Evolutionary conservation across 148 eudicot species (phyloP).

Genomic region (Mesembryanthemum crystallinum): DNA sequence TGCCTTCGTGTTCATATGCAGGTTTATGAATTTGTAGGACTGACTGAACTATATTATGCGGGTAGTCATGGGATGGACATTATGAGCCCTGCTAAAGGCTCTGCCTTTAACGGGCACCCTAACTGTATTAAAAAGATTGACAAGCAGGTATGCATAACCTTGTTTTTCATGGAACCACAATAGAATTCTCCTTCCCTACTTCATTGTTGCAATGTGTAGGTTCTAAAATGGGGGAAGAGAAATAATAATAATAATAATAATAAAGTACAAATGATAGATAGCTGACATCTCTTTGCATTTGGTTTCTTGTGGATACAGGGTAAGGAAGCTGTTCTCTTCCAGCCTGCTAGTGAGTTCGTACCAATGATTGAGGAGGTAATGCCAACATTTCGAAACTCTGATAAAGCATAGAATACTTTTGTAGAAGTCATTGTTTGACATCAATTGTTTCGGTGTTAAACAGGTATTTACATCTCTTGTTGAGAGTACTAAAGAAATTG

Average conservation of each 20-base stretch:
- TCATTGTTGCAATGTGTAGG: neutral
- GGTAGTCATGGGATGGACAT: slow-evolving; percentile 99
- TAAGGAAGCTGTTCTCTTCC: slow-evolving; percentile 79
- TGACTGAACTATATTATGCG: slow-evolving; percentile 87
- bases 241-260: too few species aligned
- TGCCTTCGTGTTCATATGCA: slow-evolving; percentile 29
- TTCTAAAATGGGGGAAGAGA: neutral
- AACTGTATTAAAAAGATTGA: slow-evolving; percentile 65
- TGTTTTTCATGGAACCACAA: neutral
- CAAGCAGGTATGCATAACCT: slow-evolving; percentile 57
- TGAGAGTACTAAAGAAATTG: slow-evolving; percentile 58
- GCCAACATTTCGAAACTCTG: neutral
- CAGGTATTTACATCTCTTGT: slow-evolving; percentile 76
- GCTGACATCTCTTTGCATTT: slow-evolving; percentile 14
- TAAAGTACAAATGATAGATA: neutral
- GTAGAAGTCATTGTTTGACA: neutral
- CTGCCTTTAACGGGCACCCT: slow-evolving; percentile 45
- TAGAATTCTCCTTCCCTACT: neutral
- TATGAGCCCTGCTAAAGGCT: slow-evolving; percentile 61
- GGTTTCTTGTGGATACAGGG: slow-evolving; percentile 45
- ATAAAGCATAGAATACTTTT: neutral
- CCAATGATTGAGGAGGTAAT: slow-evolving; percentile 90
- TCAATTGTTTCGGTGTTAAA: neutral
- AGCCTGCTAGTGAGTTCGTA: slow-evolving; percentile 88
- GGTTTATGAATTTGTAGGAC: slow-evolving; percentile 89